Conservation (phyloP, 768 basidiomycete species). For the Omphalotus guepiniiformis region DNA sequence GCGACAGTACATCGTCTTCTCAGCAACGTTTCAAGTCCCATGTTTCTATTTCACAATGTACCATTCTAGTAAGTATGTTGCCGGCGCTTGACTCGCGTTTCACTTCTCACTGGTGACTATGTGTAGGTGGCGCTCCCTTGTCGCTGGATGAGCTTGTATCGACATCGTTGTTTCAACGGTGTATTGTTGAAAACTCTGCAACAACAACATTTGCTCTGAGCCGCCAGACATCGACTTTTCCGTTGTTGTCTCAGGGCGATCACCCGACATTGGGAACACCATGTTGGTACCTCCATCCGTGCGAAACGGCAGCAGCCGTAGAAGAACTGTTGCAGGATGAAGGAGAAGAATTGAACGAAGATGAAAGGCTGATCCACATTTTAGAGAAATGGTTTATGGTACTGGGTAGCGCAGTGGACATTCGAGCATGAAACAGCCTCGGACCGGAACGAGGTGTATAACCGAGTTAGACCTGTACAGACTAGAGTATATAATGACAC, state of each 20-base stretch:
- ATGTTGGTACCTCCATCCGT: constrained; percentile 88
- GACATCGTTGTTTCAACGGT: constrained; percentile 56
- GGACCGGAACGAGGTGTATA: not conserved
- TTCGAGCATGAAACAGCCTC: constrained; percentile 26
- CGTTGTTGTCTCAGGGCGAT: constrained; percentile 82
- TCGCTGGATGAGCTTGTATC: constrained; percentile 49
- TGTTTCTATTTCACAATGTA: constrained; percentile 78
- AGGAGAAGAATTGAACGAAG: constrained; percentile 24
- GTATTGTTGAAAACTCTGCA: constrained; percentile 38
- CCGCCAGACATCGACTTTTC: constrained; percentile 51
- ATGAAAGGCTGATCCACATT: constrained; percentile 40
- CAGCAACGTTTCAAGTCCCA: constrained; percentile 77
- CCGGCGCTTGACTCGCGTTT: not conserved
- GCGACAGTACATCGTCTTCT: constrained; percentile 69
- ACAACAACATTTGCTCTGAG: constrained; percentile 53
- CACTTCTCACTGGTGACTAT: not conserved
- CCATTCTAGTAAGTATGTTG: constrained; percentile 54
- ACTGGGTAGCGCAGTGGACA: constrained; percentile 58
- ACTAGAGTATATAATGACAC: constrained; percentile 6
- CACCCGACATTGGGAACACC: constrained; percentile 73
- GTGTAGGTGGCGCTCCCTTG: constrained; percentile 61
- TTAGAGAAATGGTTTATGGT: constrained; percentile 79
- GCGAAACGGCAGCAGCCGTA: constrained; percentile 65
- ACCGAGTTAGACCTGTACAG: constrained; percentile 1
- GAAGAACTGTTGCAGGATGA: constrained; percentile 62